Evolutionary conservation across 2,329 filamentous ascomycete genomes (phyloP), one percentile per base, ranked within the genome.

Genomic region (Beauveria varroae): DNA sequence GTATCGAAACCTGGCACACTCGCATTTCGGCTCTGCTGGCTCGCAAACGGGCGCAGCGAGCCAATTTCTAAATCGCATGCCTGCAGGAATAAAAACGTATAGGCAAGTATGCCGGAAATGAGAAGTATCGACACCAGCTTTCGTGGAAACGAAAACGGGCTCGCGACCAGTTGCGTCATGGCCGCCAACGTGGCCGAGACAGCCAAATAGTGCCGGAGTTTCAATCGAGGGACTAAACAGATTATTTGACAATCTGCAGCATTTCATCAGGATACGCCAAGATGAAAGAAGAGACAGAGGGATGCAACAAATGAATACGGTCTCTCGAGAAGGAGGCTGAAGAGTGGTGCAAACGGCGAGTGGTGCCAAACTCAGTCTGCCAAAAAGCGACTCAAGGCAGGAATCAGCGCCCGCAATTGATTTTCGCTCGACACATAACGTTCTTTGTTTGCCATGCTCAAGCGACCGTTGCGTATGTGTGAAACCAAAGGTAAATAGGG

Each of bases 101-200:
- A 54, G 12, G 41, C 40, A 22, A 60, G 26, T 16, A 41, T 7
- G 8, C 24, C 57, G 9, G 57, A 37, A 5, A 60, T 22, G 24
- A 60, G 14, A 22, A 60, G 49, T 9, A 18, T 47, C n/a, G 41
- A 47, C 5, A 40, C 5, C 40, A 54, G 22, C 43, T 22, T 60
- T 47, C 50, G 16, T 7, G 57, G 41, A 7, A 54, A 10, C 26
- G 37, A 60, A 30, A 60, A 60, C 20, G 26, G 41, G 20, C 57
- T 54, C 28, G 57, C 57, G 8, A 40, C 30, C 12, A 60, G 50
- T 41, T 54, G 49, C n/a, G 18, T 40, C 57, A 60, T 60, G n/a
- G 55, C 55, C 9, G 28, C 30, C 6, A 26, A 14, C 28, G 52
- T 43, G 18, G 22, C 24, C 22, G 20, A 54, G 8, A 34, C 55